A percentile compares a stretch with the other conserved stretches of the same genome.
Evolutionary conservation across 2,329 filamentous ascomycete genomes (phyloP).

Genomic region (Trichoderma gracile): DNA sequence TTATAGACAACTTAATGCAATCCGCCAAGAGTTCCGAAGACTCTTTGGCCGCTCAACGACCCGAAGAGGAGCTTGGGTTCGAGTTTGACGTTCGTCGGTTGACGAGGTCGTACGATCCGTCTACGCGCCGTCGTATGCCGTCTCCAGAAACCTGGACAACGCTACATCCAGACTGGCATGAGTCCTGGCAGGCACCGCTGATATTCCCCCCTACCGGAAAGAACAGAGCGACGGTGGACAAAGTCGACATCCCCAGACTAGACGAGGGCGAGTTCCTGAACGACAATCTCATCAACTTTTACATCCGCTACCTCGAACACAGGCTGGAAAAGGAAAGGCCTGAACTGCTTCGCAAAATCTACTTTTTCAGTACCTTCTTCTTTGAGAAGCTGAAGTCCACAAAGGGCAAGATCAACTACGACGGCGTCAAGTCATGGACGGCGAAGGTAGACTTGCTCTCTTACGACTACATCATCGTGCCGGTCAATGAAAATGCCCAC

Average conservation of each 20-base stretch:
- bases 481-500: slow-evolving; percentile 82
- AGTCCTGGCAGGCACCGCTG: slow-evolving; percentile 58
- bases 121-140: slow-evolving; percentile 22
- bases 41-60: background rate
- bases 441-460: slow-evolving; percentile 78
- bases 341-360: slow-evolving; percentile 63
- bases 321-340: slow-evolving; percentile 56
- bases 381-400: slow-evolving; percentile 72
- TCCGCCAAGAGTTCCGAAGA: background rate
- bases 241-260: slow-evolving; percentile 71
- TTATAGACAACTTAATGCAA: slow-evolving; percentile 35
- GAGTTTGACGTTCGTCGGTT: slow-evolving; percentile 33
- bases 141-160: slow-evolving; percentile 50
- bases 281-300: slow-evolving; percentile 89
- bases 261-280: slow-evolving; percentile 87
- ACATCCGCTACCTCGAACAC: slow-evolving; percentile 71
- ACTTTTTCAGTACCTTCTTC: slow-evolving; percentile 93
- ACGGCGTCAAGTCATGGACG: slow-evolving; percentile 85
- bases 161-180: slow-evolving; percentile 52
- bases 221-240: slow-evolving; percentile 66
- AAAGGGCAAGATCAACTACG: slow-evolving; percentile 72
- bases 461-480: slow-evolving; percentile 87
- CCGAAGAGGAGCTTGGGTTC: slow-evolving; percentile 13
- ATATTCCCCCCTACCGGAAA: slow-evolving; percentile 60
- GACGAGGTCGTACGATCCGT: slow-evolving; percentile 29